phyloP scores from a whole-genome alignment of 345 rosid genomes.

The Carallia brachiata region DNA sequence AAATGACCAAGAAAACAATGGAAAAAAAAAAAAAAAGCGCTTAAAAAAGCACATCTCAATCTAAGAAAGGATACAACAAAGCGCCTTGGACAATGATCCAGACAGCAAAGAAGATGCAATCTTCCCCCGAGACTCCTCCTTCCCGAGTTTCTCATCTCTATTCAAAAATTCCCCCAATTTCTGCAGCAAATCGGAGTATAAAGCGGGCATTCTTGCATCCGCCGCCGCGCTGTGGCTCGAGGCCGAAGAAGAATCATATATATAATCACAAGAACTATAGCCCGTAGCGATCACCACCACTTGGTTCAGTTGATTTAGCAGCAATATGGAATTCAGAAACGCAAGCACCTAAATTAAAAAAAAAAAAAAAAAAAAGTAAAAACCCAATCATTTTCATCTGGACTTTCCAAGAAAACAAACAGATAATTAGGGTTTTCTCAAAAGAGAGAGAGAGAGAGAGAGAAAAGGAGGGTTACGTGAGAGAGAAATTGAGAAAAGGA shows the following conservation, averaged over 20 bases:
- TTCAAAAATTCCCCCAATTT: constrained; percentile 64
- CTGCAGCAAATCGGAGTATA: constrained; percentile 49
- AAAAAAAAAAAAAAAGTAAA: not conserved
- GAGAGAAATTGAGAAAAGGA: constrained; percentile 73
- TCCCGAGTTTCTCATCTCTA: constrained; percentile 62
- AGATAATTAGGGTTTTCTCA: constrained; percentile 9
- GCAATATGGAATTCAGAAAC: constrained; percentile 66
- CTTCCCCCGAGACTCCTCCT: constrained; percentile 39
- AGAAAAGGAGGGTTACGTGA: constrained; percentile 49
- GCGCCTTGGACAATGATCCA: constrained; percentile 93
- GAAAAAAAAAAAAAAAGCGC: not conserved
- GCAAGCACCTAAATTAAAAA: constrained; percentile 58
- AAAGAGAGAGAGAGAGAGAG: not conserved
- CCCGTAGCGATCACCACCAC: constrained; percentile 90
- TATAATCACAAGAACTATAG: constrained; percentile 63
- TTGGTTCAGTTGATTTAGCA: constrained; percentile 78
- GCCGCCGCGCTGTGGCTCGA: constrained; percentile 36
- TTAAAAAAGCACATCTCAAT: not conserved
- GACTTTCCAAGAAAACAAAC: not conserved
- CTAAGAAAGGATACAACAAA: constrained; percentile 79
- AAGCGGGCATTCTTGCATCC: constrained; percentile 52
- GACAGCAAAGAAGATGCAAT: constrained; percentile 67
- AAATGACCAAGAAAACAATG: not conserved
- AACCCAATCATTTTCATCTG: too few relatives aligned
- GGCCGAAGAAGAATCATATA: constrained; percentile 65